Evolutionary conservation across 495 filamentous ascomycete genomes (phyloP).

Genomic region (Umbilicaria muhlenbergii): DNA sequence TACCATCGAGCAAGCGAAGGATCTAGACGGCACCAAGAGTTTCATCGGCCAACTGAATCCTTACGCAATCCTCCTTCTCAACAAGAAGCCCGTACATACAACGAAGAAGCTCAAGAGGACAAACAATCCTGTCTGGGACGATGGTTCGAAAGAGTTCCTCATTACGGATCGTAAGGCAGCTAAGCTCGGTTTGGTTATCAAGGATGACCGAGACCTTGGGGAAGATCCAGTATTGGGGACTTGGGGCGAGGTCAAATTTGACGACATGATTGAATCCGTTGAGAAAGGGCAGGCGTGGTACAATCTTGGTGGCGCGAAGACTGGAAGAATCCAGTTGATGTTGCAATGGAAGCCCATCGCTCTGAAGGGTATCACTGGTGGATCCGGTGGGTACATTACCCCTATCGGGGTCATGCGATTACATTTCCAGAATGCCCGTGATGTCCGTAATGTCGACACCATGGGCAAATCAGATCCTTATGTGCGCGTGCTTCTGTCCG

Average conservation of each 20-base stretch:
- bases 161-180: constrained; percentile 85
- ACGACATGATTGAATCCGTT: constrained; percentile 84
- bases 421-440: constrained; percentile 69
- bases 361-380: constrained; percentile 52
- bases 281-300: constrained; percentile 94
- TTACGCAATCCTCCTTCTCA: constrained; percentile 74
- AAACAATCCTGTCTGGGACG: constrained; percentile 88
- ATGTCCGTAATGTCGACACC: constrained; percentile 83
- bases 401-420: constrained; percentile 90
- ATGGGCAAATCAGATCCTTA: constrained; percentile 97
- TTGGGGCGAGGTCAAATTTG: constrained; percentile 75
- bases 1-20: constrained; percentile 89
- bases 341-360: constrained; percentile 92
- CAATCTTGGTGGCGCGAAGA: constrained; percentile 65
- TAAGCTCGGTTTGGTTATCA: constrained; percentile 79
- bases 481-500: constrained; percentile 72
- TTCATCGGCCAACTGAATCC: constrained; percentile 79
- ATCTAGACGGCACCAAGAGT: constrained; percentile 80
- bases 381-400: constrained; percentile 78
- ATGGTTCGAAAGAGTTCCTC: constrained; percentile 80
- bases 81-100: constrained; percentile 71
- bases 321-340: constrained; percentile 73
- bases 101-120: constrained; percentile 87
- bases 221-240: constrained; percentile 76
- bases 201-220: constrained; percentile 77